Evolutionary conservation across 2,329 filamentous ascomycete species (phyloP).

Genomic region (Trichoderma endophyticum): DNA sequence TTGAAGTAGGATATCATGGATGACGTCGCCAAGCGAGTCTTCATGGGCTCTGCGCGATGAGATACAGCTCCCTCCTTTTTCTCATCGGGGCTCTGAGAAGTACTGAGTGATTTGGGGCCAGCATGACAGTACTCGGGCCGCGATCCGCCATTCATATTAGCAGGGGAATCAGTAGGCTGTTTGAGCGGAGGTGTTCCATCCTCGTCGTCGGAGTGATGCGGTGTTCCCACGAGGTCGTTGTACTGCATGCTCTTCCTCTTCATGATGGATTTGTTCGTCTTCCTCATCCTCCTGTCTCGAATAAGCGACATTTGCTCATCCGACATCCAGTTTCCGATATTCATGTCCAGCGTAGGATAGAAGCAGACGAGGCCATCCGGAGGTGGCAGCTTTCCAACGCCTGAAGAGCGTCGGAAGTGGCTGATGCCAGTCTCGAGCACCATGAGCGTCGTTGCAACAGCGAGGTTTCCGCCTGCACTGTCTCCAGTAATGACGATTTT

Average conservation of each 20-base stretch:
- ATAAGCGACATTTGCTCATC: conserved; percentile 97
- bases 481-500: conserved; percentile 46
- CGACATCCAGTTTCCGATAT: conserved; percentile 98
- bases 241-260: conserved; percentile 87
- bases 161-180: conserved; percentile 31
- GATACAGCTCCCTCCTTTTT: conserved; percentile 36
- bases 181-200: conserved; percentile 45
- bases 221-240: conserved; percentile 76
- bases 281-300: conserved; percentile 72
- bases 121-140: conserved; percentile 50
- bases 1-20: conserved; percentile 99
- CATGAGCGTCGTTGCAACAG: conserved; percentile 77
- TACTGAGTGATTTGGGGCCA: conserved; percentile 36
- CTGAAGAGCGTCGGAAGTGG: conserved; percentile 30
- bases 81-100: conserved; percentile 21
- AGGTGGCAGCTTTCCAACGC: conserved; percentile 57
- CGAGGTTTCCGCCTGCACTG: conserved; percentile 49
- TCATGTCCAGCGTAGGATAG: conserved; percentile 92
- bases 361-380: conserved; percentile 81
- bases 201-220: conserved; percentile 76
- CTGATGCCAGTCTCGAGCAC: conserved; percentile 69
- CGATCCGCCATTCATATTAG: conserved; percentile 29
- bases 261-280: conserved; percentile 74
- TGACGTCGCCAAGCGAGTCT: conserved; percentile 86
- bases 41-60: conserved; percentile 58